Evolutionary conservation across 345 rosid genomes (phyloP).

Genomic region (Acer negundo): DNA sequence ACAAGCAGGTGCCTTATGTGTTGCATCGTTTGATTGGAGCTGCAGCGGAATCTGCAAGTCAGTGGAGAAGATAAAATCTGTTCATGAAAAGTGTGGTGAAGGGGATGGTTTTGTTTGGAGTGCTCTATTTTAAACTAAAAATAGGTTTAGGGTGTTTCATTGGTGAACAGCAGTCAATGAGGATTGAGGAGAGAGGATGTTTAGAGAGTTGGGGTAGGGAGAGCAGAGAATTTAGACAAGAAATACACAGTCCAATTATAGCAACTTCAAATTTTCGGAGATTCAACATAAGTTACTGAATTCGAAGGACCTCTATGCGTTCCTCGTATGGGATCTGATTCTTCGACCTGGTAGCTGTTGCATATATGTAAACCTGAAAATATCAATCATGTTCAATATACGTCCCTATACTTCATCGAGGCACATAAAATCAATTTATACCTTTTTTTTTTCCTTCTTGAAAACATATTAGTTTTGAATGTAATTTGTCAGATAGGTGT

Average conservation of each 20-base stretch:
- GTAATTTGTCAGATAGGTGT: constrained; percentile 1
- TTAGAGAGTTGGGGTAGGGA: constrained; percentile 5
- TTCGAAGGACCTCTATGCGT: background rate
- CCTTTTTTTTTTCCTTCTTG: background rate
- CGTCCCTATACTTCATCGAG: background rate
- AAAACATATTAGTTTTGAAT: background rate
- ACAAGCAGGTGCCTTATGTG: constrained; percentile 82
- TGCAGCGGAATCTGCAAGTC: constrained; percentile 99
- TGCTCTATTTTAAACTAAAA: constrained; percentile 39
- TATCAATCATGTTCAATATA: background rate
- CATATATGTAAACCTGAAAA: background rate
- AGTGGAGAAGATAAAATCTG: constrained; percentile 80
- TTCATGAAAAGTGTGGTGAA: constrained; percentile 86
- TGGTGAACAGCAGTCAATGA: background rate
- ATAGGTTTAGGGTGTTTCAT: background rate
- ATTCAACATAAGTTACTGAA: background rate
- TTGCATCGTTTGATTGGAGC: constrained; percentile 97
- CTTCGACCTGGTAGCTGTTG: background rate
- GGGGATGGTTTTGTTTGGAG: constrained; percentile 91
- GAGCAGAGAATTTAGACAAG: background rate
- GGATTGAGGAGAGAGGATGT: background rate
- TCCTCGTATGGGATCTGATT: background rate
- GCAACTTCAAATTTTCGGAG: constrained; percentile 2
- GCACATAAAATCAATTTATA: constrained; percentile 12
- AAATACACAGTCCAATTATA: background rate